Conservation (phyloP, 2,329 filamentous ascomycete genomes). For the Cercospora nicotianae region DNA sequence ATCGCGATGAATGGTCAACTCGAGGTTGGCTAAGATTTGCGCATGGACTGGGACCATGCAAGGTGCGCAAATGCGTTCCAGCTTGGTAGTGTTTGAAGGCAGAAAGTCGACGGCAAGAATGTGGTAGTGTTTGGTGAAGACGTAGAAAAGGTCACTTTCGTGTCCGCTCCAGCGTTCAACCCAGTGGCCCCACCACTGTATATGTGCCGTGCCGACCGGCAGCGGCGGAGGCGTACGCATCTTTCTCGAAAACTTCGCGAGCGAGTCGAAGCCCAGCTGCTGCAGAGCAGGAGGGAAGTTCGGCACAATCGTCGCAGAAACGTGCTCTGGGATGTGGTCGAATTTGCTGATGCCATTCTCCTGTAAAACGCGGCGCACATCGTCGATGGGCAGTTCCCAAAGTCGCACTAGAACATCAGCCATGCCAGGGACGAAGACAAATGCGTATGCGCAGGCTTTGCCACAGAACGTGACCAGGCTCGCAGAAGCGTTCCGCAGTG, state of each 20-base stretch:
- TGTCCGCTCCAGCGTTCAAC: slow-evolving; percentile 79
- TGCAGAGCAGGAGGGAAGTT: slow-evolving; percentile 69
- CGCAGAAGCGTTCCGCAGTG: slow-evolving; percentile 68
- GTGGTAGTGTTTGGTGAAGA: slow-evolving; percentile 87
- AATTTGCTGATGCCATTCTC: slow-evolving; percentile 63
- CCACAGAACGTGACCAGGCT: slow-evolving; percentile 76
- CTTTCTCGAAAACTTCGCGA: slow-evolving; percentile 59
- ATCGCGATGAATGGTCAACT: slow-evolving; percentile 80
- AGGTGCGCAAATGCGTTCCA: slow-evolving; percentile 66
- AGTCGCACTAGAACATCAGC: slow-evolving; percentile 79
- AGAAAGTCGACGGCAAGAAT: slow-evolving; percentile 69
- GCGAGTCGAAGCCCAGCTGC: slow-evolving; percentile 60
- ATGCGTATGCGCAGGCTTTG: slow-evolving; percentile 87
- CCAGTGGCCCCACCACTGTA: slow-evolving; percentile 87
- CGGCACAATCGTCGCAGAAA: slow-evolving; percentile 63
- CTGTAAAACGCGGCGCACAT: slow-evolving; percentile 69
- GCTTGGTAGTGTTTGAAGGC: slow-evolving; percentile 49
- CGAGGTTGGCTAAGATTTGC: slow-evolving; percentile 75
- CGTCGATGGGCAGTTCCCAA: slow-evolving; percentile 70
- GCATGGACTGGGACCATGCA: slow-evolving; percentile 79
- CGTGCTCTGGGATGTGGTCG: slow-evolving; percentile 46
- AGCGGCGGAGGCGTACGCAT: slow-evolving; percentile 66
- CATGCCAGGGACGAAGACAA: slow-evolving; percentile 86
- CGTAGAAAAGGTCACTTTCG: slow-evolving; percentile 87
- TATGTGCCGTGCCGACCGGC: slow-evolving; percentile 67